Base-by-base conservation (phyloP, 2,329 filamentous ascomycete genomes). In the Arthrinium phaeospermum region DNA sequence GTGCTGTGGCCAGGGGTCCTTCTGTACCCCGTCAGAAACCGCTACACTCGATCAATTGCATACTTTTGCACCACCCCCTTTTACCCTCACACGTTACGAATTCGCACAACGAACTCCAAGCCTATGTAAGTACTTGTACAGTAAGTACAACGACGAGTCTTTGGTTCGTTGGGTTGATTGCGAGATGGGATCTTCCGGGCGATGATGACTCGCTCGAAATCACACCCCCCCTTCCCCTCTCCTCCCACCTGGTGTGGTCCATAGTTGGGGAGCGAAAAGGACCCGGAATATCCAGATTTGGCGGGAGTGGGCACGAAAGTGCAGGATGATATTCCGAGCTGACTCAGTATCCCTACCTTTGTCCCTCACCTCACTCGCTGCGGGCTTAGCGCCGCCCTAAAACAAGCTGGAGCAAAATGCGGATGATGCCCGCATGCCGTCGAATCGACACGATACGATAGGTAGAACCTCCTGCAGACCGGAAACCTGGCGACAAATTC, bases 291-390 rank as follows among this genome's bases (percentile, higher is more conserved):
- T 61, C 53, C 53, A 34, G 5, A 7, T 27, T 57, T 30, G 16
- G 14, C 51, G 27, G 13, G 53, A 61, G 30, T 61, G 53, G 53
- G 53, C 53, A 64, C 30, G 16, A 22, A 41, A 64, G 19, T 2
- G 16, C 57, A 64, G 30, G 57, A 64, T 14, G 34, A 41, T 64
- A 64, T 64, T 64, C 57, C 8, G 34, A 64, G 57, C 34, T 64
- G 57, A 64, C 34, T 64, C 57, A 64, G 57, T 64, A 64, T 64
- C 57, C 57, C 57, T 64, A 64, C 57, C 57, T 64, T 41, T 64
- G 34, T 41, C 57, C 34, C 34, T 64, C 57, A 41, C 34, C 16
- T 37, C n/a, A 22, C 57, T 64, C 57, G 57, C 57, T 41, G 57
- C 34, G 22, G 57, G 19, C 13, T 64, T 64, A 41, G 57, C 57